Base-by-base conservation (phyloP, 306 rosid genomes). In the Calophaca sinica region DNA sequence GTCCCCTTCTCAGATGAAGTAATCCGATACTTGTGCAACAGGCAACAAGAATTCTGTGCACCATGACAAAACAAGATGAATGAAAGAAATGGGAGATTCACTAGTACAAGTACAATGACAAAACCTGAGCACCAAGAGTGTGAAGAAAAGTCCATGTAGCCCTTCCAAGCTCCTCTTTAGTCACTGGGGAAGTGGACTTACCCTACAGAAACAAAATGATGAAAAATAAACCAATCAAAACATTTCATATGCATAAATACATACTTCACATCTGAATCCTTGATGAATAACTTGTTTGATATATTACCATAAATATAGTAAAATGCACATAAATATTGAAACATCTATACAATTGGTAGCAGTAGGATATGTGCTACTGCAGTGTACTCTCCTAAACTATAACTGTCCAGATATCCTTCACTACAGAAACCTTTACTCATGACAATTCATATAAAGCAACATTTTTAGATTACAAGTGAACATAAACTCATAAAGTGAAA, bases 131-230 rank as follows among this genome's bases (percentile, higher is more conserved):
- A 50, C 88, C 97, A 77, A 94, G 91, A 60, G 93, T 91, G 91
- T 94, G 98, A 82, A 94, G 98, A 68, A 94, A 90, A 67, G 93
- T 94, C 98, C 98, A 94, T 54, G 97, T 89, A 11, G 96, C 88
- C 85, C 88, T 86, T 72, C 98, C 98, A 72, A 94, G 94, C 68
- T 83, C 97, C 80, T 90, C 96, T 74, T 89, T 91, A 46, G 88
- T 72, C 73, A 82, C 84, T 32, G 93, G 94, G 36, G 82, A 8
- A 51, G 83, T 68, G 66, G 89, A 75, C 33, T 91, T 86, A 26
- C 60, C 93, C 93, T 90, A 62, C 44, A 71, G 49, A 68, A 74
- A 80, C 67, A 62, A 51, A 62, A 31, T 7, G 13, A 78, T 48
- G 48, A 68, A 75, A 42, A 5, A 11, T 15, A 53, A 61, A 50